Evolutionary conservation across 768 basidiomycete species (phyloP), one percentile per base, ranked within the genome.

Genomic region (Amanita inopinata): DNA sequence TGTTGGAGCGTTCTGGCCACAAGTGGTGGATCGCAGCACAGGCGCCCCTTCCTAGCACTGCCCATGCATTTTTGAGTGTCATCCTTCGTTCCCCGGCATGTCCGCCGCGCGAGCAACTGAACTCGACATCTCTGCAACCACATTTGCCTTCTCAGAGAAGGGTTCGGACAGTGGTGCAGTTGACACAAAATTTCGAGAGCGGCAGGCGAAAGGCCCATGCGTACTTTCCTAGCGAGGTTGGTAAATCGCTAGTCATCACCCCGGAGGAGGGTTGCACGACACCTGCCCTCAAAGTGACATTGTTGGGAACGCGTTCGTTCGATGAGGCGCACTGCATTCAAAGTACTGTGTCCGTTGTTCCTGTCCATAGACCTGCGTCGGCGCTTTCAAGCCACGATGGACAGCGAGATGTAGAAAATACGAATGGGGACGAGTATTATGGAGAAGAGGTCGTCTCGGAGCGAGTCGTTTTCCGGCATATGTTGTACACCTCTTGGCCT

Each of bases 1-100:
- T 91, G n/a, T 65, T 71, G 33, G 90, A 92, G 55, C 61, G 68
- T 19, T 71, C 65, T 38, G 84, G 89, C 5, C 70, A 70, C 23
- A 83, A 78, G 53, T 80, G 76, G 76, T 89, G 87, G 83, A 83
- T 92, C 45, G 86, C 87, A 2, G 73, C 85, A 0, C 89, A 92
- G 55, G 90, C 89, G 0, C 87, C 90, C 0, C 61, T 89, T 24
- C 74, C 70, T 3, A 56, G 64, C 36, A 86, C 88, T 0, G 67
- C 73, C 0, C 83, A 91, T 53, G 64, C 84, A 3, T 90, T 90
- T 59, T 74, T 93, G 55, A 83, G 76, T 49, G 57, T 83, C 35
- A 66, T 90, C 48, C 56, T 74, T 25, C 73, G 76, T 46, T 69
- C 73, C 19, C 57, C 66, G 34, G 46, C 58, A 2, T 46, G 51